Conservation (phyloP, 768 basidiomycete species). For the Hebeloma cylindrosporum region DNA sequence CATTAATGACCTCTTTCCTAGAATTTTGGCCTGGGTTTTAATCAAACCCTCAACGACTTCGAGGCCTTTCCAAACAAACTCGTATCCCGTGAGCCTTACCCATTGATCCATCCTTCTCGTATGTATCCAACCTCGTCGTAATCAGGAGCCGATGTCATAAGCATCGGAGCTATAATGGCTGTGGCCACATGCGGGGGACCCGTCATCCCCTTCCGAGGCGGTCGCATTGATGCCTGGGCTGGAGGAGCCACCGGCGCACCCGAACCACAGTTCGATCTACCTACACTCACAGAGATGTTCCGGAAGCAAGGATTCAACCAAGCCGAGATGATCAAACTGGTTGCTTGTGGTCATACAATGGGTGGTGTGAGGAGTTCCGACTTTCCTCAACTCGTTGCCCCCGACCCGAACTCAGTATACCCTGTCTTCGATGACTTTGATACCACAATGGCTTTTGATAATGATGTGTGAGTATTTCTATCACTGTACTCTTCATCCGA, state of each 20-base stretch:
- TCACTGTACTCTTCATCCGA: neutral
- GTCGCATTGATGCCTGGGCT: constrained; percentile 44
- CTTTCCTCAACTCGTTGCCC: constrained; percentile 44
- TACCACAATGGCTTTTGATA: constrained; percentile 42
- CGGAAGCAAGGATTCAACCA: constrained; percentile 42
- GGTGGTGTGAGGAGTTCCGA: constrained; percentile 48
- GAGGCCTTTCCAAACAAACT: constrained; percentile 42
- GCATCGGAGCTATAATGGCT: constrained; percentile 47
- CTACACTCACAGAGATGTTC: constrained; percentile 40
- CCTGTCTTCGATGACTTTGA: constrained; percentile 40
- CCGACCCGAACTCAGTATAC: constrained; percentile 26
- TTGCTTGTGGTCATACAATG: constrained; percentile 52
- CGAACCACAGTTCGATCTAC: constrained; percentile 40
- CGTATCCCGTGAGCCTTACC: constrained; percentile 36
- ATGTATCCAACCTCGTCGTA: constrained; percentile 40
- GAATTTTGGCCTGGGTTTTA: constrained; percentile 51
- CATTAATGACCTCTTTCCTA: constrained; percentile 14
- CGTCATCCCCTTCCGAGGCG: constrained; percentile 62
- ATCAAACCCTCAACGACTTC: constrained; percentile 42
- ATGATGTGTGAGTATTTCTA: constrained; percentile 35
- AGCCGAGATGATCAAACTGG: constrained; percentile 51
- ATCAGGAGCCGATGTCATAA: constrained; percentile 54
- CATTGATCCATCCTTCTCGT: constrained; percentile 47
- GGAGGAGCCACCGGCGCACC: constrained; percentile 38
- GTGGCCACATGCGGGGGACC: constrained; percentile 56